Evolutionary conservation across 2,329 filamentous ascomycete species (phyloP).

Genomic region (Colletotrichum orchidophilum): DNA sequence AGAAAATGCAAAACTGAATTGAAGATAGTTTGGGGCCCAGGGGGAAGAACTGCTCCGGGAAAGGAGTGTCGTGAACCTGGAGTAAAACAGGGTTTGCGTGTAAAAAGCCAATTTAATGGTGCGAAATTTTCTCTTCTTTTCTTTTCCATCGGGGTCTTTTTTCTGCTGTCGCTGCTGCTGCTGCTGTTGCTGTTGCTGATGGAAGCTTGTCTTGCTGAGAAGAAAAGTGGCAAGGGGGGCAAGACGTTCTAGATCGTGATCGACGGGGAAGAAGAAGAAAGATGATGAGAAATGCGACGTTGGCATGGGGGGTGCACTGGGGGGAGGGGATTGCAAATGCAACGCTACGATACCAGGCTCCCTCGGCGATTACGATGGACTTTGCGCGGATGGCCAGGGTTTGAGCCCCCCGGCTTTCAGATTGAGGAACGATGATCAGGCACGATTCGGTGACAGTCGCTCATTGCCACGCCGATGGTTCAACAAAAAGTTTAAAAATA

Average conservation of each 20-base stretch:
- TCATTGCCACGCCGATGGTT: not conserved
- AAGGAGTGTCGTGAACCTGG: not conserved
- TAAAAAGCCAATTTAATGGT: not conserved
- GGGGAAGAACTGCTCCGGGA: conserved; percentile 8
- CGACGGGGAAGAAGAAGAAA: not conserved
- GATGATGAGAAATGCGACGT: not conserved
- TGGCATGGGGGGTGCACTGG: not conserved
- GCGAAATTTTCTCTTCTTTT: not conserved
- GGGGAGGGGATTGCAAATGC: not conserved
- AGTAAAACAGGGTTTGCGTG: not conserved
- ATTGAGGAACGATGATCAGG: not conserved
- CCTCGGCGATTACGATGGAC: not conserved
- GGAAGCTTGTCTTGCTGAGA: not conserved
- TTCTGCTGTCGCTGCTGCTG: not conserved
- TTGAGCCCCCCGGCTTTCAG: not conserved
- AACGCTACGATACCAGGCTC: not conserved
- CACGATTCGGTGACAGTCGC: not conserved
- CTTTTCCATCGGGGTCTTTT: not conserved
- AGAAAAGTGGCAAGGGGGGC: no score
- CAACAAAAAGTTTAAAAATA: not conserved
- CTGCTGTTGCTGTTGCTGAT: no score
- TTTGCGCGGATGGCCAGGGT: not conserved
- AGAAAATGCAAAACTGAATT: conserved; percentile 13
- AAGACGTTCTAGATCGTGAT: conserved; percentile 18
- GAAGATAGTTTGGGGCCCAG: not conserved